Percentiles rank a stretch among this genome's conserved stretches.
Conservation (phyloP, 2,329 filamentous ascomycete genomes). For the Elsinoe australis region DNA sequence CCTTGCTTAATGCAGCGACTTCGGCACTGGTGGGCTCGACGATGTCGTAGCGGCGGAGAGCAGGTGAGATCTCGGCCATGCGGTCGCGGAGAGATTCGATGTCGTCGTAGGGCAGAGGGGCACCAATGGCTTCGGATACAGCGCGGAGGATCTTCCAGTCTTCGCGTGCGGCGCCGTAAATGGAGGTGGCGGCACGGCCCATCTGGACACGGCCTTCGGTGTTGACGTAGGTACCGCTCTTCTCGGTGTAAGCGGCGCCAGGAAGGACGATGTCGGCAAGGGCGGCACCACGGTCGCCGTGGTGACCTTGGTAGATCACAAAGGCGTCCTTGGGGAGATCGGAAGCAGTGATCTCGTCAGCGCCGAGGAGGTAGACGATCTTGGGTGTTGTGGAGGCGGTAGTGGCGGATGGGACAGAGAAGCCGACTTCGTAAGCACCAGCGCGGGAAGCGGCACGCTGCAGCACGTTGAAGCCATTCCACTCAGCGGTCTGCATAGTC, state of each 20-base stretch:
- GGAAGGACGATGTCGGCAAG: slow-evolving; percentile 90
- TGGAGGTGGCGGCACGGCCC: slow-evolving; percentile 78
- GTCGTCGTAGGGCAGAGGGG: slow-evolving; percentile 85
- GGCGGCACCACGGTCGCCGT: slow-evolving; percentile 88
- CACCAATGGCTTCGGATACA: slow-evolving; percentile 80
- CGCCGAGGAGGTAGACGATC: slow-evolving; percentile 93
- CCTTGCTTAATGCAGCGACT: slow-evolving; percentile 70
- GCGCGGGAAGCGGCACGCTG: slow-evolving; percentile 87
- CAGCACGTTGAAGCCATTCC: slow-evolving; percentile 96
- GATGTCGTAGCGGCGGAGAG: slow-evolving; percentile 81
- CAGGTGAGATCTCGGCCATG: slow-evolving; percentile 90
- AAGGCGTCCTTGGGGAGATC: slow-evolving; percentile 95
- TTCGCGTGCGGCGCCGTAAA: slow-evolving; percentile 82
- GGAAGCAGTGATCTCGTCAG: slow-evolving; percentile 76
- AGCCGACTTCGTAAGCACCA: slow-evolving; percentile 92
- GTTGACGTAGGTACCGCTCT: slow-evolving; percentile 92
- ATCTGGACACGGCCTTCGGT: slow-evolving; percentile 95
- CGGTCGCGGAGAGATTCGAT: slow-evolving; percentile 81
- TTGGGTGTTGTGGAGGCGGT: slow-evolving; percentile 83
- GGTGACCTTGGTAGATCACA: slow-evolving; percentile 95
- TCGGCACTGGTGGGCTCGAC: slow-evolving; percentile 65
- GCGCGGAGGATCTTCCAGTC: slow-evolving; percentile 99
- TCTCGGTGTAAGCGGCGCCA: slow-evolving; percentile 93
- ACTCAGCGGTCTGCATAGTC: slow-evolving; percentile 81
- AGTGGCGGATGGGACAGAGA: slow-evolving; percentile 72